Conservation (phyloP, 305 asterid genomes). For the Fraxinus nigra region DNA sequence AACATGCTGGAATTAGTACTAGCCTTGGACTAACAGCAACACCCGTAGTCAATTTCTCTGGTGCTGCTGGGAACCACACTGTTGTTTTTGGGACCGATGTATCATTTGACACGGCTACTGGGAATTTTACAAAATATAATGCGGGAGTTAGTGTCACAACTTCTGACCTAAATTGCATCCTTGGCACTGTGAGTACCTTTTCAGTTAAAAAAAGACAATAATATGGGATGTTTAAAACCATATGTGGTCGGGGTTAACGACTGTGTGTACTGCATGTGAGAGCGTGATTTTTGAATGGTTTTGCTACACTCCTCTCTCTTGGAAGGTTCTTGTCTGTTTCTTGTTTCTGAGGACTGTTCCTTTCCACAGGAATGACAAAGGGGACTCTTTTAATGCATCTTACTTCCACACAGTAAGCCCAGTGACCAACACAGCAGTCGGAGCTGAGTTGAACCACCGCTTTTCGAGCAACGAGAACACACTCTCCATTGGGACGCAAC, state of each 20-base stretch:
- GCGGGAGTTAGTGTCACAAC: constrained; percentile 65
- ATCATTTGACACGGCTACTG: constrained; percentile 86
- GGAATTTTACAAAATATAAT: constrained; percentile 68
- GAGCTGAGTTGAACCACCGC: constrained; percentile 87
- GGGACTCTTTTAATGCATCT: constrained; percentile 67
- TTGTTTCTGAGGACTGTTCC: constrained; percentile 2
- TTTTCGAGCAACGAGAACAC: constrained; percentile 77
- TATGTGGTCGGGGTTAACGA: not conserved
- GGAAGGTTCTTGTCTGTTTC: not conserved
- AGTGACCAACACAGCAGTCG: constrained; percentile 77
- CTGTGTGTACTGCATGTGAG: not conserved
- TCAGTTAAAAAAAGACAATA: not conserved
- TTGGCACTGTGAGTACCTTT: constrained; percentile 61
- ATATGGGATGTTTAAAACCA: not conserved
- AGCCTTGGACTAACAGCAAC: constrained; percentile 68
- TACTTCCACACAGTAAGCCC: constrained; percentile 82
- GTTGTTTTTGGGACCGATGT: constrained; percentile 76
- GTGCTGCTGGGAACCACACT: constrained; percentile 68
- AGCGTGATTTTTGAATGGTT: not conserved
- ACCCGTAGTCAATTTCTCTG: constrained; percentile 77
- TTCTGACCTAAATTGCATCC: constrained; percentile 72
- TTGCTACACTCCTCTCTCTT: not conserved
- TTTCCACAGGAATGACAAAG: constrained; percentile 66
- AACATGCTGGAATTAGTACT: constrained; percentile 70
- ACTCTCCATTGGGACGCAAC: constrained; percentile 80